Evolutionary conservation across 768 basidiomycete genomes (phyloP), one percentile per base, ranked within the genome.

Genomic region (Lactarius hatsudake): DNA sequence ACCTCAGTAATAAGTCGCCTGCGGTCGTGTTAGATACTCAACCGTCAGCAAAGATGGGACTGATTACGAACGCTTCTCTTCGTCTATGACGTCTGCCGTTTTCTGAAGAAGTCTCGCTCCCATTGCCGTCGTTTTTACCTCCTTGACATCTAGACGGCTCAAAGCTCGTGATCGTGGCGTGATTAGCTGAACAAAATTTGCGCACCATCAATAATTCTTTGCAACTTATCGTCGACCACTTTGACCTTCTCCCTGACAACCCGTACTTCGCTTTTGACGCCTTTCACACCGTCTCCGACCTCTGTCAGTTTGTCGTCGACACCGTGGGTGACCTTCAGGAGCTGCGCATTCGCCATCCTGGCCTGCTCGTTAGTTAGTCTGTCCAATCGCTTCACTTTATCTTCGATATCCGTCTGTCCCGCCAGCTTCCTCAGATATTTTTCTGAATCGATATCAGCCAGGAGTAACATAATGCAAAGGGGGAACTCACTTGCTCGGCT

Each of bases 351-450:
- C 6, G 61, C 51, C 51, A 48, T 57, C 42, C 23, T 43, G 20
- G 54, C 54, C 20, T 63, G 54, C 1, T 63, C 62, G 30, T 23
- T 28, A 9, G 54, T 30, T 3, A 63, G 30, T 4, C 43, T 63
- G 7, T 63, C 62, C 28, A 63, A 40, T n/a, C 30, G 32, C 40
- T 32, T 63, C 28, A 63, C 30, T 15, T 40, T 55, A 45, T 63
- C 42, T 2, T 56, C 62, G 13, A 63, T 34, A 34, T 63, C 54
- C 13, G 55, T 57, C 30, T 20, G 42, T n/a, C 55, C 62, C 40
- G 26, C 40, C n/a, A 63, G 1, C 28, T 34, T 63, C 30, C 34
- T 61, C 54, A 63, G 7, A 32, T 55, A 63, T 32, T 55, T 63
- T 48, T 63, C 63, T 63, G 51, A 15, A 23, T 20, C 4, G 7